Conservation (phyloP, 1,284 basidiomycete species). For the Sanghuangporus sanghuang region DNA sequence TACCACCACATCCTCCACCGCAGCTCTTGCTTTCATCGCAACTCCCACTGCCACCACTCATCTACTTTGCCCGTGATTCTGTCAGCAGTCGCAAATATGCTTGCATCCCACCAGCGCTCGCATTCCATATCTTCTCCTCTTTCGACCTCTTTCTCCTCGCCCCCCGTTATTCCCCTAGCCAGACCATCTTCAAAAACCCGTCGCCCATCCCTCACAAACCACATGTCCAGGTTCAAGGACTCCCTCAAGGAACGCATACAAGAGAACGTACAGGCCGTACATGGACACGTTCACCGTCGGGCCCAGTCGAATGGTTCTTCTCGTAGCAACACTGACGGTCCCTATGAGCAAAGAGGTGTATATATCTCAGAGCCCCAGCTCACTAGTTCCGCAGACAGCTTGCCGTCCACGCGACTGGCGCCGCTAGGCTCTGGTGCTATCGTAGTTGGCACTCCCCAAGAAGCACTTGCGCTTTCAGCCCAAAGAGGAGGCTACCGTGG, state of each 20-base stretch:
- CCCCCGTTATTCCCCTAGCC: neutral
- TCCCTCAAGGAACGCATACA: conserved; percentile 10
- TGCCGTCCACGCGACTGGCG: conserved; percentile 26
- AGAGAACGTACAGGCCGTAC: conserved; percentile 26
- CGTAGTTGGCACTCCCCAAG: conserved; percentile 70
- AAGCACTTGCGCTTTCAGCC: conserved; percentile 42
- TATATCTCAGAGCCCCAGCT: conserved; percentile 61
- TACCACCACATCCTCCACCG: conserved; percentile 7
- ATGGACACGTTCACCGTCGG: conserved; percentile 21
- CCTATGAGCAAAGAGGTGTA: conserved; percentile 36
- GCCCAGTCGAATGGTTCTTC: conserved; percentile 1
- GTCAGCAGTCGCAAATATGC: conserved; percentile 1
- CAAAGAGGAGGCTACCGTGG: conserved; percentile 19
- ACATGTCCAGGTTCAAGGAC: conserved; percentile 14
- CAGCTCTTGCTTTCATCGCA: neutral
- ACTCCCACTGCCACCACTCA: neutral
- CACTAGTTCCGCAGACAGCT: conserved; percentile 25
- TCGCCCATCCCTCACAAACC: conserved; percentile 12
- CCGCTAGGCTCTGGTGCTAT: conserved; percentile 61
- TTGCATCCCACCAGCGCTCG: neutral
- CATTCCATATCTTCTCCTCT: conserved; percentile 16
- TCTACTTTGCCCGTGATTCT: neutral
- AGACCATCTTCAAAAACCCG: conserved; percentile 1
- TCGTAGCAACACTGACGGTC: neutral
- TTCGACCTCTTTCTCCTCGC: neutral